Evolutionary conservation across 169 alveolate genomes (phyloP).

Genomic region (Plasmodium ovale): DNA sequence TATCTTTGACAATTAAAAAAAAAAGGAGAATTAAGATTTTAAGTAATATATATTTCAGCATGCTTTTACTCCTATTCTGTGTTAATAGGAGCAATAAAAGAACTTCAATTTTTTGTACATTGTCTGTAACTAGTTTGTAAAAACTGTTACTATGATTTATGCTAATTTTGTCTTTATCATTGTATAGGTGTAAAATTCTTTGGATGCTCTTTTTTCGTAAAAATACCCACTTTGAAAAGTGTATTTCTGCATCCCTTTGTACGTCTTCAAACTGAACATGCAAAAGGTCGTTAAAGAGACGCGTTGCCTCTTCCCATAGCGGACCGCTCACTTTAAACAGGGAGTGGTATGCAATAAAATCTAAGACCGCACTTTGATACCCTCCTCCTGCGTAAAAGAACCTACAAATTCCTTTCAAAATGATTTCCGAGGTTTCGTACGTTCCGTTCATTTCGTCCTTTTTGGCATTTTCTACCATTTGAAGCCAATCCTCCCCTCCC

Average conservation of each 20-base stretch:
- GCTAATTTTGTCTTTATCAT: conserved; percentile 4
- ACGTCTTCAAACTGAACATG: not conserved
- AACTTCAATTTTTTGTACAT: conserved; percentile 13
- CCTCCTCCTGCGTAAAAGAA: conserved; percentile 8
- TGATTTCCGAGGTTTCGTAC: too few species aligned
- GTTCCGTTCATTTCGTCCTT: too few species aligned
- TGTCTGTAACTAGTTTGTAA: conserved; percentile 10
- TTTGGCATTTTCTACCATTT: too few species aligned
- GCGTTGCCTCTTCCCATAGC: not conserved
- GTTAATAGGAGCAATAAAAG: conserved; percentile 2
- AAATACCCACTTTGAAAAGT: conserved; percentile 27
- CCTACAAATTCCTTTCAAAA: too few species aligned
- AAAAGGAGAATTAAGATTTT: conserved; percentile 3
- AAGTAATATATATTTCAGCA: not conserved
- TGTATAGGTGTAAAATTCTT: conserved; percentile 28
- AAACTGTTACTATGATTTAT: not conserved
- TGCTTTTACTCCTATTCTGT: not conserved
- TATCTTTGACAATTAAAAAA: not conserved
- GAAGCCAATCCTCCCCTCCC: not conserved
- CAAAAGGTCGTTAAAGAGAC: conserved; percentile 16
- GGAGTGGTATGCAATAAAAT: conserved; percentile 11
- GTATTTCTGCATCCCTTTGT: not conserved
- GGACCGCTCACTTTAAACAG: not conserved
- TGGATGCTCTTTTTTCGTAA: conserved; percentile 4
- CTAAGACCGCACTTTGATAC: not conserved